A percentile compares a stretch with the other conserved stretches of the same genome.
Conservation (phyloP, 768 basidiomycete genomes). For the Collybia sp. region DNA sequence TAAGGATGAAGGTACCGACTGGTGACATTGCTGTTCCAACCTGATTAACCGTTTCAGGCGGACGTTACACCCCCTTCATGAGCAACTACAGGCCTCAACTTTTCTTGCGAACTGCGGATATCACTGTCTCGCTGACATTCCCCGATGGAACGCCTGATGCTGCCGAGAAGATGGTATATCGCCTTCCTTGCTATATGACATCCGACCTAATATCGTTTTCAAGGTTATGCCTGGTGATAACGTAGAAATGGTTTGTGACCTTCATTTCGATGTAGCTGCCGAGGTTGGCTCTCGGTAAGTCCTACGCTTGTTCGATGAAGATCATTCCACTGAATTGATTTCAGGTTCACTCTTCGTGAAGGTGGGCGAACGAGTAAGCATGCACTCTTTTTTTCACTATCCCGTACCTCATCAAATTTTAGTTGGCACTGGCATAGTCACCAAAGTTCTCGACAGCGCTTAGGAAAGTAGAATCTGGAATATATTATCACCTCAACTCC, state of each 20-base stretch:
- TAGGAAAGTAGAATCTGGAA: slow-evolving; percentile 4
- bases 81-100: slow-evolving; percentile 92
- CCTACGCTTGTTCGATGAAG: slow-evolving; percentile 3
- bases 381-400: slow-evolving; percentile 1
- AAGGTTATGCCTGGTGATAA: slow-evolving; percentile 98
- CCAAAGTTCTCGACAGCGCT: slow-evolving; percentile 59
- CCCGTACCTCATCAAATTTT: slow-evolving; percentile 5
- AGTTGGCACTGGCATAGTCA: slow-evolving; percentile 95
- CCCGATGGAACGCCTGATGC: slow-evolving; percentile 79
- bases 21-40: slow-evolving; percentile 12
- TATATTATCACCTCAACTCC: slow-evolving; percentile 11
- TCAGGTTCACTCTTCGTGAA: slow-evolving; percentile 85
- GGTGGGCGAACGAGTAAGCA: slow-evolving; percentile 86
- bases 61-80: slow-evolving; percentile 91
- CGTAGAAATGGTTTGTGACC: slow-evolving; percentile 83
- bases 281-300: slow-evolving; percentile 78
- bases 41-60: slow-evolving; percentile 32
- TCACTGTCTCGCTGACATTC: slow-evolving; percentile 82
- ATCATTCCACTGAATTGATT: slow-evolving; percentile 5
- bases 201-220: slow-evolving; percentile 1
- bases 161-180: slow-evolving; percentile 78
- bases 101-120: slow-evolving; percentile 93
- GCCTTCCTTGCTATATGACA: neutral
- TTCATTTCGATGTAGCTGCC: slow-evolving; percentile 82
- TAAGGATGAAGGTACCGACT: slow-evolving; percentile 64